Base-by-base conservation (phyloP, 2,329 filamentous ascomycete species). In the Didymosphaeria variabile region DNA sequence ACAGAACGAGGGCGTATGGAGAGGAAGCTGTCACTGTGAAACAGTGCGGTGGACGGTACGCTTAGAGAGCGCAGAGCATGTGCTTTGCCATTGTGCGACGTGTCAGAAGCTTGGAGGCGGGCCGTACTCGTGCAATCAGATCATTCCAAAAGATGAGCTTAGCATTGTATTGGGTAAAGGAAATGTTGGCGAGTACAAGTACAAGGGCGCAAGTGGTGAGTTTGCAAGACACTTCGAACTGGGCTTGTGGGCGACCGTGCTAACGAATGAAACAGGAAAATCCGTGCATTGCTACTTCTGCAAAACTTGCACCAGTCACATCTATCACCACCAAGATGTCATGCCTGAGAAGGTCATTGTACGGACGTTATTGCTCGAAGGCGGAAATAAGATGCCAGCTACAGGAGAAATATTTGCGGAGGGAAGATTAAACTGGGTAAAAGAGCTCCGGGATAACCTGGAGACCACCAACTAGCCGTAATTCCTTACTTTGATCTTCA, bases 261-360 rank as follows among this genome's bases (percentile, higher is more conserved):
- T 62, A 55, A 55, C 29, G 17, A n/a, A 32, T 13, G n/a, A 21
- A 32, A 52, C n/a, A 67, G 70, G 72, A 23, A 79, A 77, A 51
- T 68, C 70, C 46, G 76, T 79, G 31, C 66, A 72, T 53, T 80
- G 78, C 63, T 79, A 71, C 61, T 79, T 76, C 58, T 80, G 78
- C 59, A 63, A 67, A 19, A 77, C 66, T 4, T 80, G 78, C 63
- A 80, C 78, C 5, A 74, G 69, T 46, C 78, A 80, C 59, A 73
- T 80, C n/a, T 80, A 79, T 51, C 77, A 80, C 58, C 73, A 77
- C 44, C 78, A 79, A 59, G 75, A 77, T 47, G 74, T 72, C 10
- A 78, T 79, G 75, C 76, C 77, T 2, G 77, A 77, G 9, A 77
- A 77, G 57, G 70, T 78, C 23, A 79, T 81, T 55, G 74, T 79